These are phyloP conservation scores for Boletus barrowsii DNA, from an alignment of 768 basidiomycete species.

Conservation along the genomic window DNA sequence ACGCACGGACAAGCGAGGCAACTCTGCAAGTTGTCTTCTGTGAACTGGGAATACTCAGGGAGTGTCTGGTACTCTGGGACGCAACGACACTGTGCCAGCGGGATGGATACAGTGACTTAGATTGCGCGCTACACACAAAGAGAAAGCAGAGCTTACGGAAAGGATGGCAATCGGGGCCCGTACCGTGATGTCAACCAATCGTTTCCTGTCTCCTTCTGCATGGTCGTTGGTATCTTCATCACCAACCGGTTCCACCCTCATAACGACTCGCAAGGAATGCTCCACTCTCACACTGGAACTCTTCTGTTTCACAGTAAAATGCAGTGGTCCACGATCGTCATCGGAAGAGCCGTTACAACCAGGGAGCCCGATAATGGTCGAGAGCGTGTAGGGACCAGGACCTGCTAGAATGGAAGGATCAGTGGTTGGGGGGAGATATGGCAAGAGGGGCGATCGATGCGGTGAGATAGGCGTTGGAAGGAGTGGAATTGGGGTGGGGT, in stretches of 20 bases:
- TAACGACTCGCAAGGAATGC: constrained; percentile 76
- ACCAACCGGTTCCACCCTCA: constrained; percentile 73
- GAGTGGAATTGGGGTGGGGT: constrained; percentile 15
- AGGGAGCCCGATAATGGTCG: constrained; percentile 16
- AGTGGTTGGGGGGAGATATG: constrained; percentile 5
- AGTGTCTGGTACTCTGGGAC: constrained; percentile 76
- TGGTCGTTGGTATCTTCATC: constrained; percentile 60
- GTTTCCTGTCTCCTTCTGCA: constrained; percentile 67
- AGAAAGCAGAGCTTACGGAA: constrained; percentile 54
- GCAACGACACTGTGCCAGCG: constrained; percentile 65
- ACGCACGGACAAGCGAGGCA: constrained; percentile 45
- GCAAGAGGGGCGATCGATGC: constrained; percentile 27
- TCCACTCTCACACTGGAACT: constrained; percentile 67
- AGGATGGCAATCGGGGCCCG: constrained; percentile 86
- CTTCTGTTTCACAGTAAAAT: constrained; percentile 69
- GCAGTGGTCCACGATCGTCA: constrained; percentile 38
- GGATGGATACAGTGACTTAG: background rate
- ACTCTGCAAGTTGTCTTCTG: constrained; percentile 9
- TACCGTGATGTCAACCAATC: constrained; percentile 83
- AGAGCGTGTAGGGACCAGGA: constrained; percentile 25
- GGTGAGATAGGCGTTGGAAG: constrained; percentile 30
- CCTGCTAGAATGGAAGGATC: constrained; percentile 25
- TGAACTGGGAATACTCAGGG: constrained; percentile 62
- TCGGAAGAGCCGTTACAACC: constrained; percentile 6
- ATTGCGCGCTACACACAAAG: background rate